Base-by-base conservation (phyloP, 768 basidiomycete species). In the Mycena venus region DNA sequence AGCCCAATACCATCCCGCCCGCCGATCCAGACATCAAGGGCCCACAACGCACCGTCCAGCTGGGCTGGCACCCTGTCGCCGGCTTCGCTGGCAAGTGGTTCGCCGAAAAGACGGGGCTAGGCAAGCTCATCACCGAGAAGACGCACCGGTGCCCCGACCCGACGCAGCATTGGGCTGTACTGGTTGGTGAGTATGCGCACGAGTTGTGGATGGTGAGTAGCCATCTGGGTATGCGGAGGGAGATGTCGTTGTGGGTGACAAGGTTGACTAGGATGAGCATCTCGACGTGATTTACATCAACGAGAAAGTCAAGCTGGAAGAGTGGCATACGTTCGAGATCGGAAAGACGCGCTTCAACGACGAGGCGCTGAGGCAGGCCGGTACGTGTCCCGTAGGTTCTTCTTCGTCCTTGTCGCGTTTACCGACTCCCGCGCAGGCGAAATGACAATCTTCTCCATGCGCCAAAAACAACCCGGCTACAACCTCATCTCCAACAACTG, bases 401-500 rank as follows among this genome's bases (percentile, higher is more conserved):
- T 51, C 42, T 44, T 34, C 23, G 31, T 32, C 14, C 10, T 8
- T 36, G 40, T 49, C 27, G 6, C 25, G 15, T 25, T 55, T 56
- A 66, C 32, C 34, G 40, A 38, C 15, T 21, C 25, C 15, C 11
- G 9, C 47, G 6, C 31, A 59, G 73, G 73, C 67, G 67, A 74
- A 56, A 74, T 74, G 73, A 23, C 61, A 14, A 74, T 74, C 60
- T 64, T 58, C 61, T 27, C 55, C 51, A 74, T 74, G 73, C 65
- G 65, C 58, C 12, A 42, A 19, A 56, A 58, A 25, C 73, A 69
- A 38, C n/a, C 60, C 23, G 67, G 27, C n/a, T 74, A 74, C 68
- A 74, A 74, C 61, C 73, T 74, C 67, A 74, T 74, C 68, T 34
- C 51, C 25, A 74, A 74, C 62, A 74, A 74, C 42, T 74, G 73